Percentiles rank a stretch among this genome's conserved stretches.
Evolutionary conservation across 192 early-diverging fungal species (phyloP).

Genomic region (Cetraspora pellucida): DNA sequence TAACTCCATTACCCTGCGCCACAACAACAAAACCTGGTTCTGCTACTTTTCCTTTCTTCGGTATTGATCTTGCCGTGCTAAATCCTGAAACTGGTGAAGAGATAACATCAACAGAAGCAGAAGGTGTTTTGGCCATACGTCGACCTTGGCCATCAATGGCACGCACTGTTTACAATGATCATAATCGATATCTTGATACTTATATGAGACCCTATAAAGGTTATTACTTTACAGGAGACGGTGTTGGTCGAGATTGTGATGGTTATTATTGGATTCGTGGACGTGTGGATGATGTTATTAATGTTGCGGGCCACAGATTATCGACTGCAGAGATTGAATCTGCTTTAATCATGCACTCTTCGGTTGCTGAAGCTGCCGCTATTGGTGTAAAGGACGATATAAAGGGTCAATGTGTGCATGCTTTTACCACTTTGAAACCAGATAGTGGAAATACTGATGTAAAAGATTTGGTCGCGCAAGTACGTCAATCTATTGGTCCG

Average conservation of each 20-base stretch:
- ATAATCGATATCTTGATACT: conserved; percentile 89
- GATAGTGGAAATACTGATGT: conserved; percentile 46
- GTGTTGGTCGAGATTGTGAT: conserved; percentile 86
- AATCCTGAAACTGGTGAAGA: conserved; percentile 85
- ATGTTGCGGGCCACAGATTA: conserved; percentile 93
- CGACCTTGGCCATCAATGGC: conserved; percentile 91
- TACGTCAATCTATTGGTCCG: conserved; percentile 89
- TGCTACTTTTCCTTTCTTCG: conserved; percentile 97
- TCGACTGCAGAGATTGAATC: conserved; percentile 94
- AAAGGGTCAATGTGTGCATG: conserved; percentile 88
- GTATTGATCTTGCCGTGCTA: conserved; percentile 84
- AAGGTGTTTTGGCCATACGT: conserved; percentile 88
- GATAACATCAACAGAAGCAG: conserved; percentile 82
- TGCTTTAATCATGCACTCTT: conserved; percentile 75
- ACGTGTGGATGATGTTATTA: conserved; percentile 87
- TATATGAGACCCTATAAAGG: conserved; percentile 90
- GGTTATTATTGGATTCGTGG: conserved; percentile 97
- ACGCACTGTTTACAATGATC: conserved; percentile 88
- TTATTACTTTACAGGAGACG: conserved; percentile 97
- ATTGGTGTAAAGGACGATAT: conserved; percentile 89
- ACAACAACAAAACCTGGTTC: conserved; percentile 90
- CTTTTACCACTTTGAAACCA: conserved; percentile 81
- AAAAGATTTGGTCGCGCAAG: conserved; percentile 70
- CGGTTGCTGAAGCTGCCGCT: conserved; percentile 87
- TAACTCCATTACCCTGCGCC: conserved; percentile 90